Evolutionary conservation across 306 rosid species (phyloP).

Genomic region (Vigna radiata): DNA sequence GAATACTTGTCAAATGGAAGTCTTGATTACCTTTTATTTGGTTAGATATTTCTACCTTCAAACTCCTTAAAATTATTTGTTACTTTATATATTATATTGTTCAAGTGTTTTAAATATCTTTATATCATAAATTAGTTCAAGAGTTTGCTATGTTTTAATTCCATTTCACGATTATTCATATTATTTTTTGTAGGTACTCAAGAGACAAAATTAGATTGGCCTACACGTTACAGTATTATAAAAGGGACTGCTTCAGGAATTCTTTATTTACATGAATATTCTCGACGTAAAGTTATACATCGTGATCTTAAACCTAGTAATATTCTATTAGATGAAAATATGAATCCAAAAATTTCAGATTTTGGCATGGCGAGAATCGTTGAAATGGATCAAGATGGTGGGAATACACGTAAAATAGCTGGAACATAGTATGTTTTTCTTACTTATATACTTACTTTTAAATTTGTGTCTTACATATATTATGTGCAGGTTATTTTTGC

Average conservation of each 20-base stretch:
- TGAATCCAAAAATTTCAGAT: conserved; percentile 64
- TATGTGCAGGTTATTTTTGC: too few relatives aligned
- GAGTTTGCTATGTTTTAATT: too few relatives aligned
- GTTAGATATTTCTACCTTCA: background rate
- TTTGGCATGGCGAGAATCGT: conserved; percentile 62
- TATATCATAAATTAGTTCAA: too few relatives aligned
- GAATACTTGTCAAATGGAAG: background rate
- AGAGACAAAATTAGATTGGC: conserved; percentile 40
- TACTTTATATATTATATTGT: too few relatives aligned
- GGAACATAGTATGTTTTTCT: conserved; percentile 63
- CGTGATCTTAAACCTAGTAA: conserved; percentile 45
- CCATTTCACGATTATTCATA: too few relatives aligned
- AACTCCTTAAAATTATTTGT: too few relatives aligned
- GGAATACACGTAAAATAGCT: conserved; percentile 37
- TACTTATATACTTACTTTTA: background rate
- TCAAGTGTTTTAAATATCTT: too few relatives aligned
- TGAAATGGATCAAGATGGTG: conserved; percentile 38
- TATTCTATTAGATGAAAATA: conserved; percentile 47
- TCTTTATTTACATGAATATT: conserved; percentile 63
- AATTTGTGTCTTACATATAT: too few relatives aligned
- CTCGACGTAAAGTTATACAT: conserved; percentile 51
- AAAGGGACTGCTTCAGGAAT: conserved; percentile 51
- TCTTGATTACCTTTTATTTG: background rate
- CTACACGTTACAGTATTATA: conserved; percentile 41
- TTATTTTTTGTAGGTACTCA: too few relatives aligned